Conservation (phyloP, 352 stramenopile species). For the Globisporangium barbulae region DNA sequence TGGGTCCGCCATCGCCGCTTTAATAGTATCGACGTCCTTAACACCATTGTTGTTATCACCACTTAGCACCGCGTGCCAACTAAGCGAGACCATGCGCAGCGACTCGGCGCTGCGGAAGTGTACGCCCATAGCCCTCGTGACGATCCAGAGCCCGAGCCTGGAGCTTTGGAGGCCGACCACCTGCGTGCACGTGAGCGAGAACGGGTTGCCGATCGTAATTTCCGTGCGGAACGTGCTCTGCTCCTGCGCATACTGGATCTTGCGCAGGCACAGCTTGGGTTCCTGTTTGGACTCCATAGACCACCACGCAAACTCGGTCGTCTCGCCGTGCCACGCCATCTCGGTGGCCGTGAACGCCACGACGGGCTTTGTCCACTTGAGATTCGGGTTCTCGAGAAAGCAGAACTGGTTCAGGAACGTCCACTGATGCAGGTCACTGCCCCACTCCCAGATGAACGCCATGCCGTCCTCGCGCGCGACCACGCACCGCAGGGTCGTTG, state of each 20-base stretch:
- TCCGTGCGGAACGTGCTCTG: slow-evolving; percentile 74
- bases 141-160: slow-evolving; percentile 64
- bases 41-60: neutral
- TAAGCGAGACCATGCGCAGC: slow-evolving; percentile 33
- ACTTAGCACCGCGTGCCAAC: slow-evolving; percentile 28
- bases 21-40: slow-evolving; percentile 8
- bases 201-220: slow-evolving; percentile 64
- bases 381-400: slow-evolving; percentile 78
- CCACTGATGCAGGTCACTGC: slow-evolving; percentile 72
- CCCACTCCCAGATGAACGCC: slow-evolving; percentile 85
- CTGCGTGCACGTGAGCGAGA: slow-evolving; percentile 35
- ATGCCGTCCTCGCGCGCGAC: slow-evolving; percentile 75
- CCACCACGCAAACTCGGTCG: slow-evolving; percentile 74
- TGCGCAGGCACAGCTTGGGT: slow-evolving; percentile 61
- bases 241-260: slow-evolving; percentile 67
- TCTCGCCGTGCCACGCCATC: slow-evolving; percentile 34
- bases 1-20: neutral
- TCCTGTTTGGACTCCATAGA: slow-evolving; percentile 59
- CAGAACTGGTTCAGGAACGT: slow-evolving; percentile 80
- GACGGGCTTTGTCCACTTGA: slow-evolving; percentile 78
- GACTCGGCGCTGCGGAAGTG: slow-evolving; percentile 56
- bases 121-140: slow-evolving; percentile 49
- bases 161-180: slow-evolving; percentile 48
- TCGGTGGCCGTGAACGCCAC: slow-evolving; percentile 48
- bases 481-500: slow-evolving; percentile 59